A percentile compares a stretch with the other conserved stretches of the same genome.
These are phyloP conservation scores for Amanita thiersii DNA, from an alignment of 768 basidiomycete genomes.

Conservation along the genomic window DNA sequence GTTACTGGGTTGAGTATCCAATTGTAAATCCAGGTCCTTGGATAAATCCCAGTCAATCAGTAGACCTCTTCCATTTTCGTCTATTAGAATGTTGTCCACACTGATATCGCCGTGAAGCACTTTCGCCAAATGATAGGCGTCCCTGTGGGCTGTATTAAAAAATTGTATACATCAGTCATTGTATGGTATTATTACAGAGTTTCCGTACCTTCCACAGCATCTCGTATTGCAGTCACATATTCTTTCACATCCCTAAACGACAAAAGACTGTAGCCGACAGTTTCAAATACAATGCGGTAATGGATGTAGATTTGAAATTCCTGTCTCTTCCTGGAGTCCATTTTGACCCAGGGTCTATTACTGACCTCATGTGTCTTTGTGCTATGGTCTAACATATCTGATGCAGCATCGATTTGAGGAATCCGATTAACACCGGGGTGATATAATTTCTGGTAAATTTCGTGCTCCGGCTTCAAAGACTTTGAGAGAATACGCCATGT, in stretches of 20 bases:
- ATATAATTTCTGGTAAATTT: neutral
- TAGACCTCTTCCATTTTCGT: constrained; percentile 4
- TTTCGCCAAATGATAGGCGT: constrained; percentile 1
- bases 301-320: constrained; percentile 2
- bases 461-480: neutral
- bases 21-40: constrained; percentile 16
- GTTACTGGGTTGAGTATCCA: no score
- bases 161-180: neutral
- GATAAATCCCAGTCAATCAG: constrained; percentile 11
- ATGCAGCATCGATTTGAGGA: neutral
- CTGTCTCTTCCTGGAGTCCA: neutral
- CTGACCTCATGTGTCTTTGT: neutral
- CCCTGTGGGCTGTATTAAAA: constrained; percentile 1
- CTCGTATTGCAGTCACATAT: constrained; percentile 1
- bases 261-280: neutral
- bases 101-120: constrained; percentile 6
- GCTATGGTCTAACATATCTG: neutral
- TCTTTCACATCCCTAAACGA: neutral
- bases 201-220: constrained; percentile 4
- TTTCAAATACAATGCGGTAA: constrained; percentile 1
- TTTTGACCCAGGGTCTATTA: neutral
- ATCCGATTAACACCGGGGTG: neutral
- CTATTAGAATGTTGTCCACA: neutral
- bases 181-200: neutral
- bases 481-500: neutral